A percentile compares a stretch with the other conserved stretches of the same genome.
Conservation (phyloP, 2,329 filamentous ascomycete species). For the Fusarium sororula region DNA sequence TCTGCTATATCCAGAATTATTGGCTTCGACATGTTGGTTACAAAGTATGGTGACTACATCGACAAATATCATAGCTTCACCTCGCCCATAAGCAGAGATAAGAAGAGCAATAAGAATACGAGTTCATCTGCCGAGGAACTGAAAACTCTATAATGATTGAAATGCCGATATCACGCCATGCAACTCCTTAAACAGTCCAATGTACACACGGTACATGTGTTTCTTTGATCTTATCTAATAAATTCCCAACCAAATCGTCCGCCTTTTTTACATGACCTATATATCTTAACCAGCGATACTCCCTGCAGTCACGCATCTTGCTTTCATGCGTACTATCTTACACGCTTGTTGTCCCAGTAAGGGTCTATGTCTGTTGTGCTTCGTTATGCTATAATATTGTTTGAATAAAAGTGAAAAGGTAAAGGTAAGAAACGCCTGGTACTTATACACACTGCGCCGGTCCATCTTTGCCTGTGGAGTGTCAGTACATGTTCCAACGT, state of each 20-base stretch:
- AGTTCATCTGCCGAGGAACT: background rate
- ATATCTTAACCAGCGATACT: background rate
- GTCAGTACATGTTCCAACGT: constrained; percentile 20
- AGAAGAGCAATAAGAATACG: background rate
- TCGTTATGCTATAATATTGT: constrained; percentile 19
- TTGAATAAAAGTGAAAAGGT: background rate
- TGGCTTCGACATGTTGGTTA: background rate
- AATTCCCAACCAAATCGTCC: constrained; percentile 3
- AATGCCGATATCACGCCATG: constrained; percentile 10
- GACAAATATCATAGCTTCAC: background rate
- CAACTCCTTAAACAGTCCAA: constrained; percentile 2
- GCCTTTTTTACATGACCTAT: constrained; percentile 24
- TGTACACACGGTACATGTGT: constrained; percentile 1
- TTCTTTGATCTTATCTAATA: constrained; percentile 2
- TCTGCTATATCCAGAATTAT: background rate
- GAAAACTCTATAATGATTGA: constrained; percentile 2
- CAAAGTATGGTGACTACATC: background rate
- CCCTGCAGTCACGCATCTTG: constrained; percentile 1
- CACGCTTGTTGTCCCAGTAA: constrained; percentile 5
- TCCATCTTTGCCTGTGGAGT: constrained; percentile 37
- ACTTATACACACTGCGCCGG: constrained; percentile 38
- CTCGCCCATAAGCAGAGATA: background rate
- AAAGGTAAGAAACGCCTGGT: background rate
- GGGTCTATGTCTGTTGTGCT: constrained; percentile 30
- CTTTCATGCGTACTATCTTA: constrained; percentile 14